Conservation (phyloP, 192 early-diverging fungal genomes). For the Umbelopsis sp. region DNA sequence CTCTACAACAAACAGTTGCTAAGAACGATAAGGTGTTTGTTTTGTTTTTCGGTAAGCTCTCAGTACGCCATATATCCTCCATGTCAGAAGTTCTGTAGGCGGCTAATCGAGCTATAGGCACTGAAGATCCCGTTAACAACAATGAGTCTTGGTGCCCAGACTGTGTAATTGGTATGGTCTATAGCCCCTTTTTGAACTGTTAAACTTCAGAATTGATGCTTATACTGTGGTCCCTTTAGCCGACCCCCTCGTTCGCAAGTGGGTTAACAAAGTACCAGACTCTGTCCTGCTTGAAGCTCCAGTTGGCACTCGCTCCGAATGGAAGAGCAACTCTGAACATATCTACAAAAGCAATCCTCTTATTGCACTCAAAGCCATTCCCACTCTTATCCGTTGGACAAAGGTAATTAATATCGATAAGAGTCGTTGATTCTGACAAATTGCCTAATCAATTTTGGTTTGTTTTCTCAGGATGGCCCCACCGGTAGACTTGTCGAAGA, state of each 20-base stretch:
- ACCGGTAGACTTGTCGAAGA: constrained; percentile 36
- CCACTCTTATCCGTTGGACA: constrained; percentile 47
- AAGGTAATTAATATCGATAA: constrained; percentile 21
- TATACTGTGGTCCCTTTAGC: constrained; percentile 20
- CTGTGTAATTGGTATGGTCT: constrained; percentile 45
- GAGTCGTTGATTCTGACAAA: background rate
- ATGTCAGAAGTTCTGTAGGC: background rate
- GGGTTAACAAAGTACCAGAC: constrained; percentile 30
- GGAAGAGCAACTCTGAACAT: constrained; percentile 40
- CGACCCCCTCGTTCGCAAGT: constrained; percentile 47
- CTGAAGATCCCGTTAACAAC: constrained; percentile 38
- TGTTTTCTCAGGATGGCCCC: constrained; percentile 32
- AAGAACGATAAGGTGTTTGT: constrained; percentile 38
- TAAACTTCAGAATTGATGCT: background rate
- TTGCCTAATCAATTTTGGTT: background rate
- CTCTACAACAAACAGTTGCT: constrained; percentile 27
- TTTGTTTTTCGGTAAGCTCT: constrained; percentile 41
- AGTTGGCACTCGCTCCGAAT: constrained; percentile 38
- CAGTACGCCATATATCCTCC: background rate
- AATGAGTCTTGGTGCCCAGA: constrained; percentile 56
- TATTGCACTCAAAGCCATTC: constrained; percentile 40
- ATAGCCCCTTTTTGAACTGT: background rate
- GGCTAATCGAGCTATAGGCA: constrained; percentile 25
- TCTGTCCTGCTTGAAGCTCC: constrained; percentile 44
- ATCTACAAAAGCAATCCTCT: constrained; percentile 38